These are phyloP conservation scores for Hysterium pulicare DNA, from an alignment of 2,329 filamentous ascomycete species.

Conservation along the genomic window DNA sequence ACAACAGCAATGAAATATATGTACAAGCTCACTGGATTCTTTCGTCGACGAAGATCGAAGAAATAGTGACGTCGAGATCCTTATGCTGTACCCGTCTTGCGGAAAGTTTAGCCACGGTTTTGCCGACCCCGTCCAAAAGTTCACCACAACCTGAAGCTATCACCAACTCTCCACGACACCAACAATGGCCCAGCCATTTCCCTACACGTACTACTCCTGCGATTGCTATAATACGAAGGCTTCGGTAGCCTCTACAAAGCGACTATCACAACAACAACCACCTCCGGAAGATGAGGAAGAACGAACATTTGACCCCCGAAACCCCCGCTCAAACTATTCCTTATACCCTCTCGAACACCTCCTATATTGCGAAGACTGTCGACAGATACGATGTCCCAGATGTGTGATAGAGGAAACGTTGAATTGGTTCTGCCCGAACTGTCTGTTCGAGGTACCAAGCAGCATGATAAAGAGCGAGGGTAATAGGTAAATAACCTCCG, in stretches of 20 bases:
- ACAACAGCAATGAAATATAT: conserved; percentile 5
- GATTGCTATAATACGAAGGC: conserved; percentile 55
- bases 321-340: conserved; percentile 82
- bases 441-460: conserved; percentile 92
- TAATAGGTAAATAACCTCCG: conserved; percentile 64
- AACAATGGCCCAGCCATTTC: conserved; percentile 55
- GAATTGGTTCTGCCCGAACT: conserved; percentile 92
- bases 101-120: too few species aligned
- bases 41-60: background rate
- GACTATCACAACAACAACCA: conserved; percentile 29
- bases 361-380: conserved; percentile 95
- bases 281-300: conserved; percentile 64
- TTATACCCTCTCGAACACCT: conserved; percentile 91
- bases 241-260: conserved; percentile 25
- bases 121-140: conserved; percentile 11
- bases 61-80: conserved; percentile 6
- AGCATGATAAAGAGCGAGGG: conserved; percentile 90
- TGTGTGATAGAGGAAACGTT: conserved; percentile 93
- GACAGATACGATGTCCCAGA: conserved; percentile 88
- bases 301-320: conserved; percentile 79
- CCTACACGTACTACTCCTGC: conserved; percentile 64
- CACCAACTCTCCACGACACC: background rate
- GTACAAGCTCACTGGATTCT: too few species aligned
- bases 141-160: background rate
- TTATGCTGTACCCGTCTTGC: too few species aligned